Conservation (phyloP, 2,329 filamentous ascomycete species). For the Botrytis hyacinthi region DNA sequence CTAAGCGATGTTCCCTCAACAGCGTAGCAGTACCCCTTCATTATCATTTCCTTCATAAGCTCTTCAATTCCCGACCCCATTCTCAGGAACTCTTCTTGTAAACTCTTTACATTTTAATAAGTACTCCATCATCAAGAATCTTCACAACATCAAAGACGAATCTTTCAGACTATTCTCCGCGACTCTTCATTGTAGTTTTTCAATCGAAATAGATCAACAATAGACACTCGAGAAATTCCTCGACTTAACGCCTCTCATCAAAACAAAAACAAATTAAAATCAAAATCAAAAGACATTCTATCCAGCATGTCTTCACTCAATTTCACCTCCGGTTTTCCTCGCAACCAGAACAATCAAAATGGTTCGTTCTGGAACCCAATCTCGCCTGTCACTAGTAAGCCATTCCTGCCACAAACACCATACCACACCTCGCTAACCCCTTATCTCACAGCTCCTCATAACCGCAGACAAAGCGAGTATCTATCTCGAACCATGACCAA, state of each 20-base stretch:
- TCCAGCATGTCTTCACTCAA: background rate
- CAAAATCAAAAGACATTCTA: background rate
- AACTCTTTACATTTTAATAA: too few species aligned
- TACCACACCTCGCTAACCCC: fast-evolving
- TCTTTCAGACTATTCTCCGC: background rate
- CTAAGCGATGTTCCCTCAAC: background rate
- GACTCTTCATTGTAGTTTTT: background rate
- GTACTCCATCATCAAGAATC: background rate
- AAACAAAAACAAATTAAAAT: fast-evolving
- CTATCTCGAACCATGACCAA: fast-evolving
- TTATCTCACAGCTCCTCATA: fast-evolving
- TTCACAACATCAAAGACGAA: background rate
- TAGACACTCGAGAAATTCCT: background rate
- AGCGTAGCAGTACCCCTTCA: background rate
- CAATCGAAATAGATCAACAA: too few species aligned
- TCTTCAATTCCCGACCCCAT: background rate
- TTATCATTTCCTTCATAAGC: background rate
- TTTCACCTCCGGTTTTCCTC: fast-evolving
- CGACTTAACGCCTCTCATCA: background rate
- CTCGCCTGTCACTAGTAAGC: background rate
- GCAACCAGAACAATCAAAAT: fast-evolving
- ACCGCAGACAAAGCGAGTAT: background rate
- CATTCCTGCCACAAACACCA: fast-evolving
- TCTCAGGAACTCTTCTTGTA: too few species aligned
- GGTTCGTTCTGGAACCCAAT: background rate